These are phyloP conservation scores for Phyllachora maydis DNA, from an alignment of 2,329 filamentous ascomycete species.

Conservation along the genomic window DNA sequence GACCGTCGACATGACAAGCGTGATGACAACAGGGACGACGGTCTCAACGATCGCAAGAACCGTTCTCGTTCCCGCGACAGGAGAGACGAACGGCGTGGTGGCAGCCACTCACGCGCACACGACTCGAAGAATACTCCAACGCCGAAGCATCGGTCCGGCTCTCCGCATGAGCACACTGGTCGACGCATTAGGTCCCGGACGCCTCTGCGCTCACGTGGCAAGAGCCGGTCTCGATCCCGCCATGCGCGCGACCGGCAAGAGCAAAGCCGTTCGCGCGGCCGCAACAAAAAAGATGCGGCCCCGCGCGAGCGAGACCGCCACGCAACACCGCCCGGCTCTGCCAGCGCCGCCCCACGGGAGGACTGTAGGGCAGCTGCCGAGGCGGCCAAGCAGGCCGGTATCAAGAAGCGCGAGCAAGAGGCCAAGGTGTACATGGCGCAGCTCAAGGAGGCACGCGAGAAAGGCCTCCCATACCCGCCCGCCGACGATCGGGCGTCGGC, in stretches of 20 bases:
- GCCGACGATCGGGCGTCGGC: slow-evolving; percentile 30
- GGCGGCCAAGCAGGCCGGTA: slow-evolving; percentile 35
- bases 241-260: slow-evolving; percentile 13
- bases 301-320: slow-evolving; percentile 1
- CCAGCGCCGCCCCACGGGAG: background rate
- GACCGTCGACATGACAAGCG: slow-evolving; percentile 6
- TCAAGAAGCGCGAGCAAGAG: slow-evolving; percentile 39
- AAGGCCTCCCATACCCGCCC: slow-evolving; percentile 35
- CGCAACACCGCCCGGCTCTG: too few relatives aligned
- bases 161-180: too few relatives aligned
- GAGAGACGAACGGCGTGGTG: background rate
- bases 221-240: too few relatives aligned
- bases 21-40: slow-evolving; percentile 3
- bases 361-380: too few relatives aligned
- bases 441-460: slow-evolving; percentile 36
- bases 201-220: too few relatives aligned
- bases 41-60: background rate
- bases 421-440: slow-evolving; percentile 43
- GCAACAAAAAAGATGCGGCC: slow-evolving; percentile 13
- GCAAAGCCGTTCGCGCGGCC: slow-evolving; percentile 16
- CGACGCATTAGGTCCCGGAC: too few relatives aligned
- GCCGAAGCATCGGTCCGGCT: too few relatives aligned
- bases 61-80: background rate
- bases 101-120: too few relatives aligned
- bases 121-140: too few relatives aligned